Evolutionary conservation across 108 stramenopile species (phyloP), one percentile per base, ranked within the genome.

Genomic region (Cyclotella sp.): DNA sequence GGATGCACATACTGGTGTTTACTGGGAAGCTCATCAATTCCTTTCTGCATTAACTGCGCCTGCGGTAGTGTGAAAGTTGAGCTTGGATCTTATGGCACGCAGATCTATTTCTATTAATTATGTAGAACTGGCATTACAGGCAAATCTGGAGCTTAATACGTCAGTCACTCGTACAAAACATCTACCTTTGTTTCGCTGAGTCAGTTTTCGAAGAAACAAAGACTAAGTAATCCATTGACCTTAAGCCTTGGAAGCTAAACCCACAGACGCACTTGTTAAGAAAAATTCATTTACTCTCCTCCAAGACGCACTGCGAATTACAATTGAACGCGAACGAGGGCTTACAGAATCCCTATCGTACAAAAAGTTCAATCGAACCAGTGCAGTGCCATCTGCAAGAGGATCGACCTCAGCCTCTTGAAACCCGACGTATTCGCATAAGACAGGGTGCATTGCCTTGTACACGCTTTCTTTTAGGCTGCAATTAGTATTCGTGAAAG

Each of bases 401-500:
- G 94, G 94, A 52, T 83, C 85, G 21, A 92, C 84, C 76, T 93
- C 92, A 7, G 89, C 94, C 66, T 95, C 90, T 71, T 91, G 89
- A 66, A 95, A 92, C 27, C 92, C 92, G 44, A 93, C 91, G 59
- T 93, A 93, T 66, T 93, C 89, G 72, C 88, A 87, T 3, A 93
- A 54, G 44, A 92, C 69, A 52, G 94, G 92, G 70, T 95, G 90
- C 77, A 88, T 86, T 9, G 94, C 92, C 77, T 95, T 95, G 85
- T 95, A 95, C 15, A 95, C 78, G 40, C 89, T 87, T 68, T 95
- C 94, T 63, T 95, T 95, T 16, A 95, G 75, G 61, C 91, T 88
- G n/a, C 16, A n/a, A 22, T 39, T 34, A 4, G 55, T 16, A 27
- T 16, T 6, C 8, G 16, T n/a, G 18, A 41, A 14, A n/a, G 18